phyloP scores from a whole-genome alignment of 2,329 filamentous ascomycete species.

The Orbilia javanica region DNA sequence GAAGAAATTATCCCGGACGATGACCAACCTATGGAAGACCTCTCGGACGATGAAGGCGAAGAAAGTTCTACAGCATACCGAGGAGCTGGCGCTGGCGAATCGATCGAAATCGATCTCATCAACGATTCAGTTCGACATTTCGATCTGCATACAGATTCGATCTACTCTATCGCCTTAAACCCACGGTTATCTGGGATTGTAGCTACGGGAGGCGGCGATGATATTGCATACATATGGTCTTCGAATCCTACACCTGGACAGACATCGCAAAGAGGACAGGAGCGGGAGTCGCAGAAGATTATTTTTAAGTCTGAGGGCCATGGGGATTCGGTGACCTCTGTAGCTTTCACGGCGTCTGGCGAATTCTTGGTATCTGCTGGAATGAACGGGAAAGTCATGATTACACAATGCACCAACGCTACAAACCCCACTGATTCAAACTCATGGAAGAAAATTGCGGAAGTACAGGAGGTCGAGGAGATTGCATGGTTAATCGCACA shows the following conservation, averaged over 20 bases:
- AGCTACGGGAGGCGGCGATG: constrained; percentile 87
- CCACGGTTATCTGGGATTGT: constrained; percentile 79
- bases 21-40: constrained; percentile 85
- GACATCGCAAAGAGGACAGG: constrained; percentile 73
- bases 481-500: constrained; percentile 87
- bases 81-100: constrained; percentile 65
- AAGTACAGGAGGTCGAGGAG: constrained; percentile 90
- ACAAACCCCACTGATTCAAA: constrained; percentile 63
- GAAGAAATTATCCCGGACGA: constrained; percentile 79
- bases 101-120: constrained; percentile 80
- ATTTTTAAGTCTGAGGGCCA: constrained; percentile 87
- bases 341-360: constrained; percentile 86
- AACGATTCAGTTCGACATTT: constrained; percentile 97
- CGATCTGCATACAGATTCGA: constrained; percentile 87
- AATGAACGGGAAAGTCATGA: constrained; percentile 79
- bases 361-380: constrained; percentile 89
- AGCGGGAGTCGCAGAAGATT: constrained; percentile 65
- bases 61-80: constrained; percentile 64
- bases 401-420: constrained; percentile 73
- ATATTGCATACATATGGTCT: constrained; percentile 79
- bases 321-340: constrained; percentile 87
- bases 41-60: constrained; percentile 73
- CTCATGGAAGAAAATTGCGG: constrained; percentile 76
- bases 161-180: constrained; percentile 96
- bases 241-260: constrained; percentile 78